phyloP scores from a whole-genome alignment of 345 rosid species.

The Mallotus nudiflorus region DNA sequence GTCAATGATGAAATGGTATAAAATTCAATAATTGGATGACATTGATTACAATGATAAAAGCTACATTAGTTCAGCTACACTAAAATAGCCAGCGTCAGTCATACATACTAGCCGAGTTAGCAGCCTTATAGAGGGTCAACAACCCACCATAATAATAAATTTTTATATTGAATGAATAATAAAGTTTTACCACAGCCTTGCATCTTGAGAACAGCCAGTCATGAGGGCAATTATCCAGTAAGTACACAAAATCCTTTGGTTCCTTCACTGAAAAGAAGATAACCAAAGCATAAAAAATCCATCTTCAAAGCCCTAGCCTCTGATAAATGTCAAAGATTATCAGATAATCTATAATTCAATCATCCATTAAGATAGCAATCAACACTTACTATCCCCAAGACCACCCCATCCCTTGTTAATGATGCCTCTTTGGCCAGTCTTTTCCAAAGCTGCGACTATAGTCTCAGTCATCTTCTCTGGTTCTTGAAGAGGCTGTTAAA shows the following conservation, averaged over 20 bases:
- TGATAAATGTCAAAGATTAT: too few species aligned
- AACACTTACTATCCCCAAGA: slow-evolving; percentile 57
- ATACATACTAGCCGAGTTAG: too few species aligned
- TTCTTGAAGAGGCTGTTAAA: slow-evolving; percentile 59
- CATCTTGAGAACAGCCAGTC: slow-evolving; percentile 68
- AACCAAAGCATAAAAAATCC: background rate
- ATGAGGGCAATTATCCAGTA: slow-evolving; percentile 68
- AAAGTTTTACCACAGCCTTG: slow-evolving; percentile 55
- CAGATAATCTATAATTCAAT: background rate
- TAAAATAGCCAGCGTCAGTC: too few species aligned
- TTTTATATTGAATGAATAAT: too few species aligned
- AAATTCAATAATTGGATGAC: background rate
- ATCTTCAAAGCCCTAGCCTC: background rate
- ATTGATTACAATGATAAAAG: background rate
- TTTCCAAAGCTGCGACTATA: slow-evolving; percentile 52
- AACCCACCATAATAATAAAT: too few species aligned
- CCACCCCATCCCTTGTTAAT: slow-evolving; percentile 80
- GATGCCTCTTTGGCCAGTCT: slow-evolving; percentile 63
- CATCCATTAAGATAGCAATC: background rate
- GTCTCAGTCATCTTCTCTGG: slow-evolving; percentile 62
- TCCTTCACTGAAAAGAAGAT: slow-evolving; percentile 45
- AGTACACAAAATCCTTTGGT: slow-evolving; percentile 45
- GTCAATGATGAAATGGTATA: background rate
- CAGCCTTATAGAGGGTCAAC: too few species aligned
- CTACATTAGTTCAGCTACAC: background rate